A percentile compares a stretch with the other conserved stretches of the same genome.
These are phyloP conservation scores for Monosporozyma aerobia DNA, from an alignment of 805 yeast genomes.

Conservation along the genomic window DNA sequence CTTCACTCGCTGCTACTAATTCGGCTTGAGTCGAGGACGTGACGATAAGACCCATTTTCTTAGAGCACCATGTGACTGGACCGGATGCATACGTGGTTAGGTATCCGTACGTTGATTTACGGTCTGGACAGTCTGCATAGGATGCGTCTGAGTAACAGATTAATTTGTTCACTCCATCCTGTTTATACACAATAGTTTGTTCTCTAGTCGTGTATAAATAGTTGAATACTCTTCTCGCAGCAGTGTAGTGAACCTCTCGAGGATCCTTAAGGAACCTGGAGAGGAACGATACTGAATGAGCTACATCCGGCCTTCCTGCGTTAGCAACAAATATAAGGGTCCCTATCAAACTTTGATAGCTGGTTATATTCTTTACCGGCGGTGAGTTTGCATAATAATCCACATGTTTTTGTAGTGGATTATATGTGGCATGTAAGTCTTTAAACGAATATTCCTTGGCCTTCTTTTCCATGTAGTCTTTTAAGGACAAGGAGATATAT, in stretches of 20 bases:
- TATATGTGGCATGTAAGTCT: background rate
- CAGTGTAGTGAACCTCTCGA: conserved; percentile 2
- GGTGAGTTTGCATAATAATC: conserved; percentile 1
- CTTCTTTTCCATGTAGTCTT: conserved; percentile 2
- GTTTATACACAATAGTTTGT: background rate
- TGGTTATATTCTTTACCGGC: background rate
- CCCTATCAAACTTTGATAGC: conserved; percentile 5
- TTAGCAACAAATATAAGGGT: conserved; percentile 6
- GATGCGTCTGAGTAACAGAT: background rate
- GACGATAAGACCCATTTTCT: background rate
- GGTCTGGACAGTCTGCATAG: background rate
- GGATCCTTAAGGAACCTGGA: conserved; percentile 5
- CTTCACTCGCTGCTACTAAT: conserved; percentile 1
- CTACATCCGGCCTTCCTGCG: conserved; percentile 10
- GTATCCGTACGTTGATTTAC: background rate
- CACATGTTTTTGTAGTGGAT: background rate
- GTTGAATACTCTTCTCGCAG: conserved; percentile 5
- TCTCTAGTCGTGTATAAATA: conserved; percentile 5
- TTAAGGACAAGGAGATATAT: conserved; percentile 1
- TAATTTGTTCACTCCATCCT: no score
- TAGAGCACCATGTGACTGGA: background rate
- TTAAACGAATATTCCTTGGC: background rate
- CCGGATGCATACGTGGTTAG: background rate
- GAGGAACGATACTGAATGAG: conserved; percentile 3
- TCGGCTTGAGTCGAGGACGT: conserved; percentile 1